phyloP scores from a whole-genome alignment of 768 basidiomycete genomes.

The Amanita inopinata region DNA sequence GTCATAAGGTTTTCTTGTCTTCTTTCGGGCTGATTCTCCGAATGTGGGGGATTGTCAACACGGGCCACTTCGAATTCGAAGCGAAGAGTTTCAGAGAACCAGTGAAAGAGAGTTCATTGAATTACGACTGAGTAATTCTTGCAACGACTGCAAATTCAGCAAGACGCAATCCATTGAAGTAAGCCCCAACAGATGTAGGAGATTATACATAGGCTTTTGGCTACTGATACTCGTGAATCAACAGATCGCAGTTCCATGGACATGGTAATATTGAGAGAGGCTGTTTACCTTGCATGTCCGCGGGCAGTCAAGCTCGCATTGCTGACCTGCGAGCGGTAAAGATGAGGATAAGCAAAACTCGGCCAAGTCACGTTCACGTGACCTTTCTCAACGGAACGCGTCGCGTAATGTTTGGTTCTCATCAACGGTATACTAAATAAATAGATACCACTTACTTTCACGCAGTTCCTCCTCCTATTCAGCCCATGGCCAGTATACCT shows the following conservation, averaged over 20 bases:
- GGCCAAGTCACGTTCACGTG: constrained; percentile 6
- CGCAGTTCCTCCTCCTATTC: constrained; percentile 10
- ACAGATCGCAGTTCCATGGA: not conserved
- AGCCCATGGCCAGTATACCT: not conserved
- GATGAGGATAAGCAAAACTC: not conserved
- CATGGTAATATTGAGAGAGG: no score
- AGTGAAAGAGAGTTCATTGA: no score
- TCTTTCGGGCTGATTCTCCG: no score
- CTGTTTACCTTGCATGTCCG: constrained; percentile 2
- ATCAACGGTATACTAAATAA: constrained; percentile 13
- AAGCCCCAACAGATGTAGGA: not conserved
- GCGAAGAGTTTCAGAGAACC: no score
- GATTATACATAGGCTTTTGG: not conserved
- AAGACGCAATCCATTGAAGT: not conserved
- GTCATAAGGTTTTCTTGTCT: no score
- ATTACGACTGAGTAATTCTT: no score
- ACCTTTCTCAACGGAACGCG: constrained; percentile 7
- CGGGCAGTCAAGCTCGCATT: constrained; percentile 1
- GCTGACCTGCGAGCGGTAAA: no score
- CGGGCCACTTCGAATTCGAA: no score
- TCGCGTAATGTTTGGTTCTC: constrained; percentile 11
- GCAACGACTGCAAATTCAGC: no score
- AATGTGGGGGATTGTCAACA: no score
- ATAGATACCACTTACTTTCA: constrained; percentile 12
- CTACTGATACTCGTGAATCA: not conserved